A percentile compares a stretch with the other conserved stretches of the same genome.
Conservation (phyloP, 257 asterid genomes). For the Nicotiana undulata region DNA sequence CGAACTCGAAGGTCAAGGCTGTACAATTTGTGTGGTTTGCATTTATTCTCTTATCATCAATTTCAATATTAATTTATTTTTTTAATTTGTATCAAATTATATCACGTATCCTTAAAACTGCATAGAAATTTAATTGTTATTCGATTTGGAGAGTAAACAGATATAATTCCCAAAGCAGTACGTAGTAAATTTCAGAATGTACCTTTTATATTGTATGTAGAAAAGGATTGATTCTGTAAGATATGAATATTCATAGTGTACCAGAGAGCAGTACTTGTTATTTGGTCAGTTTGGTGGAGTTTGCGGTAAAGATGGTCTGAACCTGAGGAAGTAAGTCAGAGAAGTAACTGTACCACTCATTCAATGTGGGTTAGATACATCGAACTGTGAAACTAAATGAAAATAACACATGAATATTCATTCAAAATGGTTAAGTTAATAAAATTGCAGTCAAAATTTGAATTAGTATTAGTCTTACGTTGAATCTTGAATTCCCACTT, state of each 20-base stretch:
- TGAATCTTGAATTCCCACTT: not conserved
- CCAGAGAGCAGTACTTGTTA: not conserved
- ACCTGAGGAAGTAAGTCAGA: not conserved
- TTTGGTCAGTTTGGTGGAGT: not conserved
- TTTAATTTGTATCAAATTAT: no score
- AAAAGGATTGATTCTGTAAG: not conserved
- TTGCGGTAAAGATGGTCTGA: not conserved
- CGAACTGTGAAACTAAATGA: not conserved
- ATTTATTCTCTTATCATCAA: no score
- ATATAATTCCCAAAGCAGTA: not conserved
- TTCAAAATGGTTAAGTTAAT: not conserved
- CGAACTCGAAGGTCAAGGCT: no score
- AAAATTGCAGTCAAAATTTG: not conserved
- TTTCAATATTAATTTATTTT: no score
- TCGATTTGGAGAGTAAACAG: no score
- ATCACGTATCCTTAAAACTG: no score
- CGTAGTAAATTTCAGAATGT: not conserved
- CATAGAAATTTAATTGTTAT: no score
- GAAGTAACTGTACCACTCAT: not conserved
- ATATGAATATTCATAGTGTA: not conserved
- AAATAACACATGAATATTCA: not conserved
- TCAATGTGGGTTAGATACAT: not conserved
- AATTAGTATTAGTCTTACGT: not conserved
- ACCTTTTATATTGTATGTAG: not conserved
- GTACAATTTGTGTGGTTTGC: no score